A percentile compares a stretch with the other conserved stretches of the same genome.
phyloP scores from a whole-genome alignment of 176 grass and related monocot genomes.

The Phyllostachys edulis region DNA sequence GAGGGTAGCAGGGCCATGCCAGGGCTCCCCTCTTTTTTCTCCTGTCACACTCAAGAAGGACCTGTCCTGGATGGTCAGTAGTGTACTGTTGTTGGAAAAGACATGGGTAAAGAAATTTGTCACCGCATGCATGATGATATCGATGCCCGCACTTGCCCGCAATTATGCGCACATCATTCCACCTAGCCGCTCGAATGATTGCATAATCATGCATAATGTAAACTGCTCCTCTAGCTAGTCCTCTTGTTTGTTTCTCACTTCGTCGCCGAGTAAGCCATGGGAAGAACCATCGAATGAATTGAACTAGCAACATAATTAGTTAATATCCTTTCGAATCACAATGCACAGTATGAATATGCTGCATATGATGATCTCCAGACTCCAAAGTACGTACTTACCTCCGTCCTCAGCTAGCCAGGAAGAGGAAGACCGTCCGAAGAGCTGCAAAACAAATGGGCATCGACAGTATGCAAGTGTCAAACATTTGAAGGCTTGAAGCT shows the following conservation, averaged over 20 bases:
- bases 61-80: conserved; percentile 33
- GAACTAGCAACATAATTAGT: background rate
- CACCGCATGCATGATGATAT: background rate
- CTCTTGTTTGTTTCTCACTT: no score
- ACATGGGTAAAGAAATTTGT: conserved; percentile 44
- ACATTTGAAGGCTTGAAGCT: no score
- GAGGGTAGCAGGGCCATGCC: background rate
- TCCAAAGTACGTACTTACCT: background rate
- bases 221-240: background rate
- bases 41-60: conserved; percentile 54
- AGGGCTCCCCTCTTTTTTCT: conserved; percentile 24
- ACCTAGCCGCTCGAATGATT: conserved; percentile 41
- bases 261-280: background rate
- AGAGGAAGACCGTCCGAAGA: background rate
- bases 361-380: background rate
- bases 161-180: conserved; percentile 27
- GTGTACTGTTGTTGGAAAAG: conserved; percentile 31
- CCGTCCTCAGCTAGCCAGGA: background rate
- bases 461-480: background rate
- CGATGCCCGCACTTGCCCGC: background rate
- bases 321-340: background rate
- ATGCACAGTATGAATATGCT: background rate
- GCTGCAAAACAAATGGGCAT: background rate
- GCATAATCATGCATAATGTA: conserved; percentile 32
- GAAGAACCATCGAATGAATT: background rate